Conservation (phyloP, 2,329 filamentous ascomycete species). For the Teratosphaeria zuluensis region DNA sequence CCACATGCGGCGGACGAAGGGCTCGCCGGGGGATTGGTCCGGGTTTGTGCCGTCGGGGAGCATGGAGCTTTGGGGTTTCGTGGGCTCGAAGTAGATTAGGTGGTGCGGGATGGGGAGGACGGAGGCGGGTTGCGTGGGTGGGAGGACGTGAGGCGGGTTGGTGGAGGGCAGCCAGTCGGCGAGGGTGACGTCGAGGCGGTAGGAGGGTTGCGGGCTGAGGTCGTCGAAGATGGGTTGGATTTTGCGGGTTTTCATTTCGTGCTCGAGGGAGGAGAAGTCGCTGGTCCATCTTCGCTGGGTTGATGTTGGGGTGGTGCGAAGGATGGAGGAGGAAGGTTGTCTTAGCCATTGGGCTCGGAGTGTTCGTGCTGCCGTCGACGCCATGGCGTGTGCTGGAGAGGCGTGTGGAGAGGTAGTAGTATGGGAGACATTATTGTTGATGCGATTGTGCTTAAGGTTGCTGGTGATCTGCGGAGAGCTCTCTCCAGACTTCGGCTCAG, state of each 20-base stretch:
- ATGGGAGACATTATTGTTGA: not conserved
- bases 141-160: slow-evolving; percentile 12
- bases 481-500: not conserved
- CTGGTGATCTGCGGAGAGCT: not conserved
- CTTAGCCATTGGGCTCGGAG: slow-evolving; percentile 15
- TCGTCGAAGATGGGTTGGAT: slow-evolving; percentile 46
- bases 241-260: slow-evolving; percentile 38
- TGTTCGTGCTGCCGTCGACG: slow-evolving; percentile 6
- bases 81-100: slow-evolving; percentile 76
- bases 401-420: not conserved
- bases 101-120: slow-evolving; percentile 59
- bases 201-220: slow-evolving; percentile 51
- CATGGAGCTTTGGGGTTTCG: slow-evolving; percentile 51
- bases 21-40: slow-evolving; percentile 61
- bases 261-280: slow-evolving; percentile 30
- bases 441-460: not conserved
- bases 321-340: not conserved
- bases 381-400: slow-evolving; percentile 4
- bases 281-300: slow-evolving; percentile 20
- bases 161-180: slow-evolving; percentile 41
- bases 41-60: slow-evolving; percentile 77
- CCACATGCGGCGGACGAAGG: slow-evolving; percentile 77
- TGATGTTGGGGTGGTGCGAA: slow-evolving; percentile 1
- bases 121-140: slow-evolving; percentile 15
- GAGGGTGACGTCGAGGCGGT: slow-evolving; percentile 57